These are phyloP conservation scores for Haplographium delicatum DNA, from an alignment of 495 filamentous ascomycete species.

Conservation along the genomic window DNA sequence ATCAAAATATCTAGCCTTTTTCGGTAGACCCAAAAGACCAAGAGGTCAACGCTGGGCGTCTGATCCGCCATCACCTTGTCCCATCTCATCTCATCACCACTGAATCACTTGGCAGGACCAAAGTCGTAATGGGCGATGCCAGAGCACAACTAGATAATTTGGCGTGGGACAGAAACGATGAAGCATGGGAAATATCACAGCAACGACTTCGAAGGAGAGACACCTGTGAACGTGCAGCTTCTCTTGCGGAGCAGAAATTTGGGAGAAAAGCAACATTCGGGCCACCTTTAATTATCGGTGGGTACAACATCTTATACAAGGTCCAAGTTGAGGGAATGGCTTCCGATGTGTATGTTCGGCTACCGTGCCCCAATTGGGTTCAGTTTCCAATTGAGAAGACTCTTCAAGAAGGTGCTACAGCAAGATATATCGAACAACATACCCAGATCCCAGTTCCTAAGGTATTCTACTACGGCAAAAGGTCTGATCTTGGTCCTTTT, in stretches of 20 bases:
- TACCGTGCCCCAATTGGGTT: slow-evolving; percentile 11
- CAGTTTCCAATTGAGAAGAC: slow-evolving; percentile 35
- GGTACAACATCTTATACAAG: slow-evolving; percentile 19
- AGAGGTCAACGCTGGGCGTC: too few species aligned
- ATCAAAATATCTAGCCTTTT: too few species aligned
- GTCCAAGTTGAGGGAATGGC: slow-evolving; percentile 8
- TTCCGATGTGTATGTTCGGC: slow-evolving; percentile 12
- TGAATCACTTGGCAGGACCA: neutral
- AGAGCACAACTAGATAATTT: too few species aligned
- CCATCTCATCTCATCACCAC: neutral
- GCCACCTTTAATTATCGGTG: slow-evolving; percentile 21
- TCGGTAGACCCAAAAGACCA: too few species aligned
- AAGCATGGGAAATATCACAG: slow-evolving; percentile 24
- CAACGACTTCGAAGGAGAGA: slow-evolving; percentile 5
- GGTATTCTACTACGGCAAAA: slow-evolving; percentile 25
- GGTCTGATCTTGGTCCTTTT: slow-evolving; percentile 37
- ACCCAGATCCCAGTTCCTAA: slow-evolving; percentile 38
- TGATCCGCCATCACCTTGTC: neutral
- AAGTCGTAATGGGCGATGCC: too few species aligned
- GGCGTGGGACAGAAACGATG: slow-evolving; percentile 28
- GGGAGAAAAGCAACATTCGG: slow-evolving; percentile 16
- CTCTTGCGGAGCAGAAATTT: slow-evolving; percentile 13
- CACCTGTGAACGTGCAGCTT: slow-evolving; percentile 2
- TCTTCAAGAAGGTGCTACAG: slow-evolving; percentile 37
- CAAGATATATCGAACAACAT: slow-evolving; percentile 34